Evolutionary conservation across 192 early-diverging fungal genomes (phyloP), one percentile per base, ranked within the genome.

Genomic region (Mortierella hygrophila): DNA sequence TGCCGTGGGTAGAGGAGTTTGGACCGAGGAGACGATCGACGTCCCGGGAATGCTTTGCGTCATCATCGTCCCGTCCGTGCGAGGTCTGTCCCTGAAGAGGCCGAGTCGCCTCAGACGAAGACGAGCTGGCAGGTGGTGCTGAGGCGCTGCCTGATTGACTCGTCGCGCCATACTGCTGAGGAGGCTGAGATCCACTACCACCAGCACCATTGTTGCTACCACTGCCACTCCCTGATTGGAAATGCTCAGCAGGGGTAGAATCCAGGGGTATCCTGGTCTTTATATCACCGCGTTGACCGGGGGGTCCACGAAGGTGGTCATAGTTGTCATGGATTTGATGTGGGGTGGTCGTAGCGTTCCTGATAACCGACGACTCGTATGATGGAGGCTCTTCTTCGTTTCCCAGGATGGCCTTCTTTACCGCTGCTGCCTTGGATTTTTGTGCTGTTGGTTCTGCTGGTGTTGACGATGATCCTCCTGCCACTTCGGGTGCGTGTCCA

Each of bases 321-420:
- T 86, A 86, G 60, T 86, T 86, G 68, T 86, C 84, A 29, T 86
- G 84, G n/a, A 86, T 73, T 65, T 86, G 84, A 26, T 52, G 49
- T 20, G 49, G 49, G 16, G 16, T 52, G 18, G 49, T 52, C 10
- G 75, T 79, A 15, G 46, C 74, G 21, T 77, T 60, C 20, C 44
- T 65, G 70, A 81, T 18, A 21, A 78, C 40, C 26, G 78, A 49
- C 3, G 79, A 70, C 70, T 86, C 84, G 38, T 86, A 86, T 0
- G 84, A 81, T 13, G 84, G 84, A 2, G 84, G 84, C 4, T 68
- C 16, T 20, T 86, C 84, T 9, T 85, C 82, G 49, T 70, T 60
- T 2, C n/a, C 20, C 9, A 40, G 15, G 46, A 68, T 20, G 20
- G 47, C 32, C 21, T n/a, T 11, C 32, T 63, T 63, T 74, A 26